A percentile compares a stretch with the other conserved stretches of the same genome.
These are phyloP conservation scores for Pichia insulana DNA, from an alignment of 805 yeast species.

Conservation along the genomic window DNA sequence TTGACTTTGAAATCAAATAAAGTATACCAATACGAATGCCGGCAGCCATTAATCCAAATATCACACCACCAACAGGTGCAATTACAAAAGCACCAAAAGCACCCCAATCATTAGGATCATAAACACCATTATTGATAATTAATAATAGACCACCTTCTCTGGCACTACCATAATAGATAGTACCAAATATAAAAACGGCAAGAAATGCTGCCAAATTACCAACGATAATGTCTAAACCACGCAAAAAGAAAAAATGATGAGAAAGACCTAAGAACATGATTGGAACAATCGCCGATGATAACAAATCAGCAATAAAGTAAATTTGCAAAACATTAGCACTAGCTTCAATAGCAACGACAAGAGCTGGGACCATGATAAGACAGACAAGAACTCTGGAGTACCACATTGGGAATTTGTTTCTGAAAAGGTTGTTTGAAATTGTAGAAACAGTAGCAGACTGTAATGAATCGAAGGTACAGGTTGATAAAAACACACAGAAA, in stretches of 20 bases:
- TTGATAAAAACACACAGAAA: slow-evolving; percentile 63
- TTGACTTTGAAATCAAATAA: slow-evolving; percentile 28
- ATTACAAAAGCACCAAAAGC: slow-evolving; percentile 91
- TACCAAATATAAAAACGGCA: slow-evolving; percentile 75
- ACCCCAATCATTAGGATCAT: slow-evolving; percentile 76
- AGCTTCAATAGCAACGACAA: slow-evolving; percentile 73
- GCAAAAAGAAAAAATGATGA: slow-evolving; percentile 54
- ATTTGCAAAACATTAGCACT: slow-evolving; percentile 81
- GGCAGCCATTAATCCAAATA: slow-evolving; percentile 46
- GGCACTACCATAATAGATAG: slow-evolving; percentile 66
- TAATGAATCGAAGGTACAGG: slow-evolving; percentile 82
- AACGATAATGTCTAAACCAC: slow-evolving; percentile 71
- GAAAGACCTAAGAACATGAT: slow-evolving; percentile 72
- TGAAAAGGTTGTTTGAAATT: slow-evolving; percentile 80
- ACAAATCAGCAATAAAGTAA: slow-evolving; percentile 82
- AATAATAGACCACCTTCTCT: slow-evolving; percentile 69
- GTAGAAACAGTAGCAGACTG: slow-evolving; percentile 86
- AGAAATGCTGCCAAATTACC: slow-evolving; percentile 81
- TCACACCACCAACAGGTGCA: slow-evolving; percentile 75
- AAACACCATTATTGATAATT: slow-evolving; percentile 72
- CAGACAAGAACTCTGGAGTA: slow-evolving; percentile 67
- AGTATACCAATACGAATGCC: slow-evolving; percentile 35
- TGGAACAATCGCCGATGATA: slow-evolving; percentile 83
- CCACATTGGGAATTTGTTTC: slow-evolving; percentile 62
- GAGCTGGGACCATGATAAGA: slow-evolving; percentile 74